Base-by-base conservation (phyloP, 805 yeast species). In the Sugiyamaella floridensis region DNA sequence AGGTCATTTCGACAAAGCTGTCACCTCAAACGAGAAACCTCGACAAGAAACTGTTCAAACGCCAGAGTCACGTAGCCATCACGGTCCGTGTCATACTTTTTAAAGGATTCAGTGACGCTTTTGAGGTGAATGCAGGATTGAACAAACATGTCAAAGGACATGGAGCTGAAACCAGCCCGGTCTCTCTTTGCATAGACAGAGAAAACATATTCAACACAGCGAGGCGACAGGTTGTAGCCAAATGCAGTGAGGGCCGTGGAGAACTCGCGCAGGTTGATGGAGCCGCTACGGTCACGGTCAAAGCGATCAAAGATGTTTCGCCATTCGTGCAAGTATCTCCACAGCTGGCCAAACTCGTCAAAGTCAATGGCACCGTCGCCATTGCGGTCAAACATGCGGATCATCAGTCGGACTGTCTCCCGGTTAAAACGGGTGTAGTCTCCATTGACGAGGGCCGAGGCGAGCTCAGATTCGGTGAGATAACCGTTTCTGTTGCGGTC, bases 101-200 rank as follows among this genome's bases (percentile, higher is more conserved):
- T 85, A 72, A 88, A 88, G 12, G 83, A 74, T 63, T 85, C 89
- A 0, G 95, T 86, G 57, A 86, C 76, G 57, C 87, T 79, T 63
- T 87, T 76, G 58, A 88, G 72, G 76, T 87, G 85, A 15, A 87
- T 85, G 58, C 88, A 75, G 50, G 86, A 76, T 64, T 88, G 95
- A 22, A 88, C 89, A 68, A 88, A 88, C 66, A 81, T 76, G 65
- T 88, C 96, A 66, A 88, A 88, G 54, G 85, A 81, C 67, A 88
- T 71, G 43, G 63, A 65, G 18, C 63, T 65, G 43, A 55, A 61
- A 41, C 68, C 69, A 15, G 55, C 29, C 18, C 68, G 57, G 55
- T 62, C 61, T 32, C 59, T 46, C 43, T 60, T 76, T 41, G 82
- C 74, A 62, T 81, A 83, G 53, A 75, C 76, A 57, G 74, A 78